Evolutionary conservation across 331 rosid species (phyloP).

Genomic region (Stylosanthes scabra): DNA sequence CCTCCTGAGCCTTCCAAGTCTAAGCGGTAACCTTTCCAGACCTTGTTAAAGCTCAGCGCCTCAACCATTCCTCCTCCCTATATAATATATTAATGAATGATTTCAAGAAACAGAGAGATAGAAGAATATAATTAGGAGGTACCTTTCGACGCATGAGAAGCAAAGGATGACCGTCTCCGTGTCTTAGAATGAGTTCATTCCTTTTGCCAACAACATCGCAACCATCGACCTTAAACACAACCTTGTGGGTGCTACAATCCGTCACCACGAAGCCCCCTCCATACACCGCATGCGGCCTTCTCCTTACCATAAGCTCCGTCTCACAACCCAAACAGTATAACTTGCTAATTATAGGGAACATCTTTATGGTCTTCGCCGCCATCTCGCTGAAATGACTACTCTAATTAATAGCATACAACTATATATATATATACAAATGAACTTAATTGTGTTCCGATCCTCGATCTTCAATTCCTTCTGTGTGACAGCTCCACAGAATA

Average conservation of each 20-base stretch:
- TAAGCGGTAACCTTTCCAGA: conserved; percentile 68
- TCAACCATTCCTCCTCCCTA: conserved; percentile 70
- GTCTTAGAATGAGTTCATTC: conserved; percentile 74
- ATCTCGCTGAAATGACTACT: background rate
- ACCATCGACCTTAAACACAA: conserved; percentile 85
- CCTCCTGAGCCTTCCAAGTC: conserved; percentile 53
- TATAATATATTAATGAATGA: too few species aligned
- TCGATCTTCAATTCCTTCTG: too few species aligned
- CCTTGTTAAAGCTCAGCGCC: conserved; percentile 66
- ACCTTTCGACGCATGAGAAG: conserved; percentile 93
- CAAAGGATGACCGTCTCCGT: conserved; percentile 62
- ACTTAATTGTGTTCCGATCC: too few species aligned
- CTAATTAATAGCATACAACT: background rate
- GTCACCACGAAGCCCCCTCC: conserved; percentile 99
- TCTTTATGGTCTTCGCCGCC: conserved; percentile 11
- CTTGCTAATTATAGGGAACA: conserved; percentile 70
- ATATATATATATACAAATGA: too few species aligned
- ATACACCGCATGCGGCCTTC: conserved; percentile 72
- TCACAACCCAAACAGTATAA: conserved; percentile 68
- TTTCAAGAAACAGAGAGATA: too few species aligned
- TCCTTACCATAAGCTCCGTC: conserved; percentile 64
- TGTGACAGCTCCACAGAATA: too few species aligned
- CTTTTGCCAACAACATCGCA: conserved; percentile 79
- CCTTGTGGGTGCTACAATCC: conserved; percentile 59
- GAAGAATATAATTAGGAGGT: background rate